Base-by-base conservation (phyloP, 208 protist species). In the Naegleria fowleri region DNA sequence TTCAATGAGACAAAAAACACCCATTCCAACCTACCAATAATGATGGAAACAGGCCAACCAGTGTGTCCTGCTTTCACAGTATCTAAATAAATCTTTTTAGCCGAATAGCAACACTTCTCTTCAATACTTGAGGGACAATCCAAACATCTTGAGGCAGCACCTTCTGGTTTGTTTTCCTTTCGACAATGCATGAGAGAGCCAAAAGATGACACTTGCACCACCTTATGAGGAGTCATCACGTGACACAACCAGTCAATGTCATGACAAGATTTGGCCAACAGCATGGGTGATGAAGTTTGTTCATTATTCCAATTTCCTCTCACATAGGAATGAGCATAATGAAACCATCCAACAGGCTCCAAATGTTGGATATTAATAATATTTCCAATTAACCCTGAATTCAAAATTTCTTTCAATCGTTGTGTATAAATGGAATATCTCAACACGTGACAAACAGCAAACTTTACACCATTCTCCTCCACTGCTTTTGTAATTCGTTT, bases 311-410 rank as follows among this genome's bases (percentile, higher is more conserved):
- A 90, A 1, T 90, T 90, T 39, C 86, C 86, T 76, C 86, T 90
- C n/a, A 90, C 86, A 41, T 90, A 90, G 15, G 51, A 76, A 90
- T 88, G 84, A 39, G 84, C 39, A 55, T 58, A 88, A 36, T 88
- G 84, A 48, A 87, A 87, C 13, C 43, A 33, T 51, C 83, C 83
- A 6, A 90, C 86, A n/a, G 86, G 86, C 29, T 90, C 86, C 36
- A 90, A 90, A 90, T 90, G 86, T 90, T 90, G 86, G 7, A 90
- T 76, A 41, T 90, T 59, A 5, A 90, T 76, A 41, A 90, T 76
- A 15, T 38, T 25, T 76, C 86, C 86, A 22, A 90, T 59, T 11
- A 39, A 2, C 43, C 33, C 33, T 1, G 11, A 13, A 22, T 76
- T 38, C 33, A 90, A 5, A 22, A 90, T 29, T 39, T 59, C 19